Percentiles rank a stretch among this genome's conserved stretches.
Evolutionary conservation across 2,329 filamentous ascomycete species (phyloP).

Genomic region (Aphanoascus verrucosus): DNA sequence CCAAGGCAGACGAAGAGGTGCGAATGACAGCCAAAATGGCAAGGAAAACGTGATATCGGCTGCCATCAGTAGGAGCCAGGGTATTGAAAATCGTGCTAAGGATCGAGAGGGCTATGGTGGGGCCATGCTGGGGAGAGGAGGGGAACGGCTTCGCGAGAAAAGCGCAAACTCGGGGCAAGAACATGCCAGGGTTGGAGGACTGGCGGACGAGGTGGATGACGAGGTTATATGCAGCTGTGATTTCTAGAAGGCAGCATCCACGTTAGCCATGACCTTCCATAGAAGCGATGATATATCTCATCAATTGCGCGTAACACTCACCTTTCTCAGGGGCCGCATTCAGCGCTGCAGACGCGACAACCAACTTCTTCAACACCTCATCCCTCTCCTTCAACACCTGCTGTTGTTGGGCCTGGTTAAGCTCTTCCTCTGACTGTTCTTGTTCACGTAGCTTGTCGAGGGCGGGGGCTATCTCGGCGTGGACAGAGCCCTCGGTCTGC

Average conservation of each 20-base stretch:
- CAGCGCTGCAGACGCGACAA: conserved; percentile 64
- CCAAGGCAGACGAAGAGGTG: conserved; percentile 53
- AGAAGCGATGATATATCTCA: conserved; percentile 8
- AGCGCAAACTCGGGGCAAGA: conserved; percentile 77
- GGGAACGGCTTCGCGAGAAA: conserved; percentile 81
- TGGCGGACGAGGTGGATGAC: conserved; percentile 87
- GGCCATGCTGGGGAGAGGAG: conserved; percentile 73
- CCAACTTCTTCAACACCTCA: conserved; percentile 80
- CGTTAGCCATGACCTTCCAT: conserved; percentile 9
- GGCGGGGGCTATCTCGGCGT: conserved; percentile 58
- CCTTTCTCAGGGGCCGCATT: conserved; percentile 83
- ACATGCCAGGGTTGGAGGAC: conserved; percentile 71
- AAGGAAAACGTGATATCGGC: conserved; percentile 82
- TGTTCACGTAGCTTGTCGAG: conserved; percentile 48
- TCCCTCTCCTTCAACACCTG: conserved; percentile 51
- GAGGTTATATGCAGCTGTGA: conserved; percentile 91
- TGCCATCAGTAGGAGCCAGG: conserved; percentile 61
- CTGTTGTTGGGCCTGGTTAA: conserved; percentile 25
- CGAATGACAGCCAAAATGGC: conserved; percentile 78
- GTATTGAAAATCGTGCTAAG: conserved; percentile 97
- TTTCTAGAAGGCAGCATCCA: conserved; percentile 47
- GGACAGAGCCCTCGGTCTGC: conserved; percentile 41
- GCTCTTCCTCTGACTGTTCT: conserved; percentile 43
- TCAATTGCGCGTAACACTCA: conserved; percentile 22
- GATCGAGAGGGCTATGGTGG: conserved; percentile 75